Conservation (phyloP, 2,329 filamentous ascomycete species). For the Lasiodiplodia citricola region DNA sequence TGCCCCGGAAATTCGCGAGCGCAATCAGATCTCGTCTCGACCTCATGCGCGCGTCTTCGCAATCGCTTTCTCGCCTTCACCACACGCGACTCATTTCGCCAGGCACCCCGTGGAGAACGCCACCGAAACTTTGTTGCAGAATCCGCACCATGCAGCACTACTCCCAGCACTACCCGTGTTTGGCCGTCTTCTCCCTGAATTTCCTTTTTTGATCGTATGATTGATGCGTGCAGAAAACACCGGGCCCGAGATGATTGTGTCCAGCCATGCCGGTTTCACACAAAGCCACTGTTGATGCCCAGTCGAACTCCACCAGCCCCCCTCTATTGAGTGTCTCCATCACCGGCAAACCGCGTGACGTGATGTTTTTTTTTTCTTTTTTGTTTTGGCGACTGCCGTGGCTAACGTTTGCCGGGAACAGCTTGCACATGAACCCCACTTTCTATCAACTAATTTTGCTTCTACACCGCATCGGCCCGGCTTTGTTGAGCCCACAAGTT, state of each 20-base stretch:
- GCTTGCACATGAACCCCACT: not conserved
- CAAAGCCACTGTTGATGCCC: conserved; percentile 15
- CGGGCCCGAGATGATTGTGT: not conserved
- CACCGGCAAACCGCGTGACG: not conserved
- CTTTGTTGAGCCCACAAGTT: not conserved
- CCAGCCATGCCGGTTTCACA: conserved; percentile 10
- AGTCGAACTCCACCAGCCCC: conserved; percentile 7
- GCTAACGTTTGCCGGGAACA: conserved; percentile 1
- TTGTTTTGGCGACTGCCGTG: not conserved
- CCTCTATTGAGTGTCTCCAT: not conserved
- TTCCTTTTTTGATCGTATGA: conserved; percentile 19
- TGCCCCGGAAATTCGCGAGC: conserved; percentile 1
- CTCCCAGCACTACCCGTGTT: not conserved
- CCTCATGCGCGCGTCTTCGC: not conserved
- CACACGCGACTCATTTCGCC: conserved; percentile 10
- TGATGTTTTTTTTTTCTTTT: not conserved
- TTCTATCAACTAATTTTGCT: conserved; percentile 8
- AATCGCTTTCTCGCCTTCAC: not conserved
- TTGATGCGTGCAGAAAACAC: conserved; percentile 16
- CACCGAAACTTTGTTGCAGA: conserved; percentile 14
- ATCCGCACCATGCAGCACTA: not conserved
- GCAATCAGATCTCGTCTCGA: conserved; percentile 6
- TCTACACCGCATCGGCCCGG: conserved; percentile 16
- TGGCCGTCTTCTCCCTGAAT: conserved; percentile 7
- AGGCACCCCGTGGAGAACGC: conserved; percentile 6